These are phyloP conservation scores for Oehlia diaphana DNA, from an alignment of 192 early-diverging fungal species.

Conservation along the genomic window DNA sequence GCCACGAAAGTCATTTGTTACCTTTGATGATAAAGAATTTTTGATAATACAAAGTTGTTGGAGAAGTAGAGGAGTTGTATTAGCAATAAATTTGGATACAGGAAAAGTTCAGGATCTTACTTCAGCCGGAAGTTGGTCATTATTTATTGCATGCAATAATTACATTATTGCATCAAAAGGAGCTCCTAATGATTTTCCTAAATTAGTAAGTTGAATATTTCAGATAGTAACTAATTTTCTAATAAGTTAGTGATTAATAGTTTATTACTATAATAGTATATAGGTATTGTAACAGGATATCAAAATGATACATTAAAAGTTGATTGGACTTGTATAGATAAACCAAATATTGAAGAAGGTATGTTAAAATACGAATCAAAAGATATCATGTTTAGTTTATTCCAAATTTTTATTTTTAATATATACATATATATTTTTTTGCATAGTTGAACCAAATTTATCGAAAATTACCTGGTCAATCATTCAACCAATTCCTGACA, in stretches of 20 bases:
- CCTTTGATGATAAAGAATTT: conserved; percentile 31
- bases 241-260: conserved; percentile 1
- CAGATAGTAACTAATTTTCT: conserved; percentile 22
- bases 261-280: conserved; percentile 31
- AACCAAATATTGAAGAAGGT: not conserved
- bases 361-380: not conserved
- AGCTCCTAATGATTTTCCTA: conserved; percentile 42
- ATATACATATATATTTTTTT: not conserved
- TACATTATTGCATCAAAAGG: conserved; percentile 50
- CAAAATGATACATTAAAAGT: conserved; percentile 30
- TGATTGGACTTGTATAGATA: not conserved
- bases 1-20: conserved; percentile 34
- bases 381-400: no score
- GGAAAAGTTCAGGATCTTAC: conserved; percentile 55
- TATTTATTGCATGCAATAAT: conserved; percentile 46
- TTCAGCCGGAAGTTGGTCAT: conserved; percentile 41
- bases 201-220: conserved; percentile 48
- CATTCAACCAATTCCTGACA: not conserved
- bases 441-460: conserved; percentile 13
- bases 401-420: no score
- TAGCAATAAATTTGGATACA: conserved; percentile 42
- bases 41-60: conserved; percentile 30
- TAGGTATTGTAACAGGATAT: conserved; percentile 29
- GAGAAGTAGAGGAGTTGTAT: conserved; percentile 34
- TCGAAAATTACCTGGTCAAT: not conserved